Base-by-base conservation (phyloP, 192 early-diverging fungal species). In the Coemansia sp. region DNA sequence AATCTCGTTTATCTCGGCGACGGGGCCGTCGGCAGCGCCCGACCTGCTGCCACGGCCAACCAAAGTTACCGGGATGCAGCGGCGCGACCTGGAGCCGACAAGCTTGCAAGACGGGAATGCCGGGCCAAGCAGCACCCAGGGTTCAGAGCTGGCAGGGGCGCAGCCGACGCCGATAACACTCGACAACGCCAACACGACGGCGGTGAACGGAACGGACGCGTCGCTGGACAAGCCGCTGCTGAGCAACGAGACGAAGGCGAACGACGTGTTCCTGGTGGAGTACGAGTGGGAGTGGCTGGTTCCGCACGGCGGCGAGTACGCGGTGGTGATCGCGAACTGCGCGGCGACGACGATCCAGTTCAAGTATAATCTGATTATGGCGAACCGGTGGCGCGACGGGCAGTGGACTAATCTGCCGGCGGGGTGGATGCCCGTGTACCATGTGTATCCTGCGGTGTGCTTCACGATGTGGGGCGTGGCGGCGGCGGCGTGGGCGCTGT, bases 361-460 rank as follows among this genome's bases (percentile, higher is more conserved):
- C 73, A 77, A 77, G 28, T 77, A 77, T 43, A 77, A 77, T 32
- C 57, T 77, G 60, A 70, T 77, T 10, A 77, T 77, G 73, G 73
- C 73, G 12, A 77, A 77, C 49, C 59, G 67, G 40, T 66, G 73
- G 67, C 54, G 22, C 62, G 64, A 70, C 56, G 73, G 73, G 4
- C 50, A 47, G 10, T 77, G 73, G 73, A 77, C 73, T 0, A 77
- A 77, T 30, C 30, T 77, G 32, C 64, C 67, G 16, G 73, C 73
- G 10, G 73, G 73, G 0, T 77, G 73, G 73, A 77, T 77, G 67
- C 73, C 73, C 9, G 64, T 70, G 44, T 67, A 77, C 51, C 59
- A 54, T 24, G 62, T 69, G 31, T 67, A 62, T 22, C 64, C 73
- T 21, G 67, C 64, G 0, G 60, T 60, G 8, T 56, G 73, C 52